Percentiles rank a stretch among this genome's conserved stretches.
Evolutionary conservation across 1,284 basidiomycete genomes (phyloP).

Genomic region (Leccinum fallax): DNA sequence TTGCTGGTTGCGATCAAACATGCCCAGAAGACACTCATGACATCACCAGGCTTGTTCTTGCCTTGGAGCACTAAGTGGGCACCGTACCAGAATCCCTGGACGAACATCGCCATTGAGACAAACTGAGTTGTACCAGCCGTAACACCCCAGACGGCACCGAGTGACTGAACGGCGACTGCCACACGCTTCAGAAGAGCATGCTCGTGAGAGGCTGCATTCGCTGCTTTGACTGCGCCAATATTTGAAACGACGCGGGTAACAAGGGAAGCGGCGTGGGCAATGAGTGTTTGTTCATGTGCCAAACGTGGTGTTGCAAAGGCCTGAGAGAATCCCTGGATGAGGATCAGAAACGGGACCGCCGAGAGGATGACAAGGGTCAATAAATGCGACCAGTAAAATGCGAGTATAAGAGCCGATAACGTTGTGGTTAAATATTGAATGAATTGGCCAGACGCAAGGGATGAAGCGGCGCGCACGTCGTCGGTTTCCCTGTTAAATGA

Average conservation of each 20-base stretch:
- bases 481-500: slow-evolving; percentile 80
- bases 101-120: slow-evolving; percentile 83
- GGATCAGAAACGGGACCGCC: slow-evolving; percentile 80
- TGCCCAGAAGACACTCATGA: slow-evolving; percentile 97
- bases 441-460: slow-evolving; percentile 75
- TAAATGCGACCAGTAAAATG: slow-evolving; percentile 78
- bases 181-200: slow-evolving; percentile 48
- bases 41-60: slow-evolving; percentile 68
- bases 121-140: slow-evolving; percentile 75
- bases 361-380: slow-evolving; percentile 93
- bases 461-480: slow-evolving; percentile 85
- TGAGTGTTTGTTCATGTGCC: slow-evolving; percentile 64
- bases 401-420: slow-evolving; percentile 79
- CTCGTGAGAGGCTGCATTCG: slow-evolving; percentile 83
- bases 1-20: slow-evolving; percentile 88
- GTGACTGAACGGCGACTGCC: slow-evolving; percentile 50
- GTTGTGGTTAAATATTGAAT: slow-evolving; percentile 79
- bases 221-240: slow-evolving; percentile 94
- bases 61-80: slow-evolving; percentile 76
- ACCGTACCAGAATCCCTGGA: too few relatives aligned
- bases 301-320: slow-evolving; percentile 68
- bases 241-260: slow-evolving; percentile 79
- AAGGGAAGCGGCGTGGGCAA: slow-evolving; percentile 74
- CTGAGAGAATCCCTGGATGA: slow-evolving; percentile 80
- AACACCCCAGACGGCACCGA: slow-evolving; percentile 77